Evolutionary conservation across 1,284 basidiomycete species (phyloP).

Genomic region (Moesziomyces antarcticus): DNA sequence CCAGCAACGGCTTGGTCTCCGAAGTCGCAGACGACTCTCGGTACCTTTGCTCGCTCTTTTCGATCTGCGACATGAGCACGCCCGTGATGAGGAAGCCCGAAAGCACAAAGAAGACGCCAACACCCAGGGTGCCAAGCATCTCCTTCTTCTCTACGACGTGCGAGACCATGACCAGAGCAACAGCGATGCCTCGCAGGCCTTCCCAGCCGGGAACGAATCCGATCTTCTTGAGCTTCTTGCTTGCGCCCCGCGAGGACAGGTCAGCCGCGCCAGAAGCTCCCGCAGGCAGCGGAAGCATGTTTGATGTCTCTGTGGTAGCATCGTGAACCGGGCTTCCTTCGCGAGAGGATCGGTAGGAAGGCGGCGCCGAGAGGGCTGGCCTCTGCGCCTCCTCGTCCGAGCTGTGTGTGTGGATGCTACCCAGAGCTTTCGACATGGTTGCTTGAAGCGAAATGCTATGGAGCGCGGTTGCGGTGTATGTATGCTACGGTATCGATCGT

Average conservation of each 20-base stretch:
- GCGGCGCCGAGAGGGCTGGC: conserved; percentile 8
- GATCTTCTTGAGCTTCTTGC: conserved; percentile 23
- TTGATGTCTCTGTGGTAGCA: conserved; percentile 1
- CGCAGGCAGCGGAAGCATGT: conserved; percentile 20
- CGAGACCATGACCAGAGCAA: conserved; percentile 22
- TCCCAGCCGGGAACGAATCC: conserved; percentile 41
- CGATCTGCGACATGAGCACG: conserved; percentile 37
- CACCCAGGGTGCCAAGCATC: conserved; percentile 35
- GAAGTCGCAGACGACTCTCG: conserved; percentile 7
- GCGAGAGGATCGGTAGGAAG: conserved; percentile 19
- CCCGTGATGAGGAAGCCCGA: conserved; percentile 47
- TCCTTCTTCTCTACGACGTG: conserved; percentile 28
- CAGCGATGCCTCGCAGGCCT: conserved; percentile 28
- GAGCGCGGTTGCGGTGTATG: no score
- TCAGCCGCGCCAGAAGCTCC: neutral
- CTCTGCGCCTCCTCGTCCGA: conserved; percentile 11
- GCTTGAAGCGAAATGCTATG: neutral
- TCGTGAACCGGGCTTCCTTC: conserved; percentile 14
- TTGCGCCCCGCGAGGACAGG: neutral
- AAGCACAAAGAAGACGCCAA: conserved; percentile 40
- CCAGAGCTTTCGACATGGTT: neutral
- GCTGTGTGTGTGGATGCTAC: neutral
- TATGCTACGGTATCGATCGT: no score
- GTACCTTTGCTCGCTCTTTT: conserved; percentile 13
- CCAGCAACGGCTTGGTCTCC: conserved; percentile 7